Percentiles rank a stretch among this genome's conserved stretches.
phyloP scores from a whole-genome alignment of 306 rosid genomes.

The Phaseolus lunatus region DNA sequence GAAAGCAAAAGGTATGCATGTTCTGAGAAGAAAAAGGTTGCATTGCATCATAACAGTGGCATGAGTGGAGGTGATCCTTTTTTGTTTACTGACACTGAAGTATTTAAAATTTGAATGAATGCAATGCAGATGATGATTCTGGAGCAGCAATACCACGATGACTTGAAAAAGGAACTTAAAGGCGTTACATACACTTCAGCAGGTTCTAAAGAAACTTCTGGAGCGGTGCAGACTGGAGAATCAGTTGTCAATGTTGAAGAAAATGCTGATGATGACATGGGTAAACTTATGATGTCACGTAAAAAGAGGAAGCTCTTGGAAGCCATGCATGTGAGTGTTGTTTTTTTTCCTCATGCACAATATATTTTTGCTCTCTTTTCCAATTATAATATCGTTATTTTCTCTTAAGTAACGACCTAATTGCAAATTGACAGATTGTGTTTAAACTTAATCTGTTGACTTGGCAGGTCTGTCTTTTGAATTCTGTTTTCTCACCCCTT shows the following conservation, averaged over 20 bases:
- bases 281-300: conserved; percentile 56
- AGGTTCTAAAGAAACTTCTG: conserved; percentile 53
- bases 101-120: conserved; percentile 41
- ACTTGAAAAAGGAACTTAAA: conserved; percentile 75
- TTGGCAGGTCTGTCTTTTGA: not conserved
- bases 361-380: not conserved
- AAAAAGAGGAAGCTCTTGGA: conserved; percentile 64
- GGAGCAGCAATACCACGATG: conserved; percentile 79
- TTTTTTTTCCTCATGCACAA: not conserved
- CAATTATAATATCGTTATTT: not conserved
- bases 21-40: not conserved
- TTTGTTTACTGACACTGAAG: not conserved
- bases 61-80: not conserved
- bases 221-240: conserved; percentile 49
- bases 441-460: not conserved
- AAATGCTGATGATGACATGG: conserved; percentile 53
- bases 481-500: conserved; percentile 5
- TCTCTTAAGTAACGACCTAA: too few relatives aligned
- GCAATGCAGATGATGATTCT: conserved; percentile 76
- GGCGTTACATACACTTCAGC: conserved; percentile 54
- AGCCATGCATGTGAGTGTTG: conserved; percentile 73
- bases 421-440: not conserved
- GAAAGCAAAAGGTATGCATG: conserved; percentile 69
- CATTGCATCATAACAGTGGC: not conserved
- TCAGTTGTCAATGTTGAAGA: conserved; percentile 49